These are phyloP conservation scores for Aspergillus fumigatus DNA, from an alignment of 2,329 filamentous ascomycete species.

Conservation along the genomic window DNA sequence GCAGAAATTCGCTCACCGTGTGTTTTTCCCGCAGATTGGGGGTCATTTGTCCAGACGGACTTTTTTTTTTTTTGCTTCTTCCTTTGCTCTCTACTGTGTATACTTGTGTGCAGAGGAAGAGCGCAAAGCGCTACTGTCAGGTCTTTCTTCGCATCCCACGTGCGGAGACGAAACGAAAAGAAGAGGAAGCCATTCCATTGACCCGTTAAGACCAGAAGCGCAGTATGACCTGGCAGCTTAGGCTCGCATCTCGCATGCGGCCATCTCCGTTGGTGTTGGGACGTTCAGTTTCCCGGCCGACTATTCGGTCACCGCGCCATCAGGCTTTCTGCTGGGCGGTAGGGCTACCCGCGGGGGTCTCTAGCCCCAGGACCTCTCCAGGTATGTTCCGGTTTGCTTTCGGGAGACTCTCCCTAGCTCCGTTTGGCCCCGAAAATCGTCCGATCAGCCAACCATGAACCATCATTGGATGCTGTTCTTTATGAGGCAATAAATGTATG, in stretches of 20 bases:
- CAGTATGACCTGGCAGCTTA: slow-evolving; percentile 29
- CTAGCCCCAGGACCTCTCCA: slow-evolving; percentile 8
- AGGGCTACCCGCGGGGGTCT: slow-evolving; percentile 12
- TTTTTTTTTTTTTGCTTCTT: background rate
- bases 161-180: background rate
- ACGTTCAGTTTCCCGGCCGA: slow-evolving; percentile 26
- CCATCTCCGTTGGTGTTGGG: slow-evolving; percentile 23
- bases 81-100: background rate
- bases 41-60: background rate
- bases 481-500: background rate
- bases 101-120: background rate
- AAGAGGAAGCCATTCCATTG: slow-evolving; percentile 1
- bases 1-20: background rate
- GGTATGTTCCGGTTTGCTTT: slow-evolving; percentile 16
- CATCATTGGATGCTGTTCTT: background rate
- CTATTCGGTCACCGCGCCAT: slow-evolving; percentile 21
- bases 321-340: slow-evolving; percentile 9
- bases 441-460: background rate
- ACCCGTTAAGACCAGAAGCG: background rate
- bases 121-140: background rate
- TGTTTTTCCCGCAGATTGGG: background rate
- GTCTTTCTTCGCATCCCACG: background rate
- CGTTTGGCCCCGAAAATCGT: slow-evolving; percentile 3
- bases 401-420: slow-evolving; percentile 5
- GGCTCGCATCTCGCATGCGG: slow-evolving; percentile 26